Evolutionary conservation across 495 filamentous ascomycete species (phyloP), one percentile per base, ranked within the genome.

Genomic region (Penicillium roqueforti): DNA sequence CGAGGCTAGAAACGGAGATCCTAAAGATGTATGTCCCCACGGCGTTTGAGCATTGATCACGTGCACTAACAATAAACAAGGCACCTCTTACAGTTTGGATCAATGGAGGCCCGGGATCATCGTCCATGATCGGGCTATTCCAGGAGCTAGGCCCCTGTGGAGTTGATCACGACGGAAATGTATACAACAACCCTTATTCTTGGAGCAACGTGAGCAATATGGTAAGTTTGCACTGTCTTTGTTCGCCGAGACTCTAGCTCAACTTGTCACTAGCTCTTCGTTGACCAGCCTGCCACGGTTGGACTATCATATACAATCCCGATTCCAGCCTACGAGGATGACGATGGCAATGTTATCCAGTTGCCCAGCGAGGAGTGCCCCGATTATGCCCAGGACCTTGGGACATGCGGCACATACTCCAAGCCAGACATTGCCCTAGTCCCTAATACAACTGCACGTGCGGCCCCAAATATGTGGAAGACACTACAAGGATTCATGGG

Each of bases 61-160:
- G n/a, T 3, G 16, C 6, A 29, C 54, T 36, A 25, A 54, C 23
- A 37, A 22, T 6, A 10, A 47, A 8, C 0, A 11, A 73, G 45
- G 82, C 81, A n/a, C 80, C 80, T 0, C 57, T 85, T 34, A 85
- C 83, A 0, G 76, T 86, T 14, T 87, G 82, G 82, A 78, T 86
- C 62, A 85, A 84, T 60, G 82, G 83, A 41, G 66, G 68, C 6
- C 82, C 83, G 0, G 82, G 83, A 7, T 77, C 74, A 6, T 78
- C 74, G 32, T 80, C 76, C 32, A 84, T 86, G 83, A 78, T 85
- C 51, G 82, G 83, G 1, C 60, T 84, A 16, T 85, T 82, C 55
- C 77, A 84, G 60, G 83, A 84, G 56, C 63, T 76, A n/a, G 82
- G 83, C 0, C 83, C 83, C n/a, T 86, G 83, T 50, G 66, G 76